Percentiles rank a stretch among this genome's conserved stretches.
Evolutionary conservation across 2,329 filamentous ascomycete species (phyloP).

Genomic region (Annulohypoxylon truncatum): DNA sequence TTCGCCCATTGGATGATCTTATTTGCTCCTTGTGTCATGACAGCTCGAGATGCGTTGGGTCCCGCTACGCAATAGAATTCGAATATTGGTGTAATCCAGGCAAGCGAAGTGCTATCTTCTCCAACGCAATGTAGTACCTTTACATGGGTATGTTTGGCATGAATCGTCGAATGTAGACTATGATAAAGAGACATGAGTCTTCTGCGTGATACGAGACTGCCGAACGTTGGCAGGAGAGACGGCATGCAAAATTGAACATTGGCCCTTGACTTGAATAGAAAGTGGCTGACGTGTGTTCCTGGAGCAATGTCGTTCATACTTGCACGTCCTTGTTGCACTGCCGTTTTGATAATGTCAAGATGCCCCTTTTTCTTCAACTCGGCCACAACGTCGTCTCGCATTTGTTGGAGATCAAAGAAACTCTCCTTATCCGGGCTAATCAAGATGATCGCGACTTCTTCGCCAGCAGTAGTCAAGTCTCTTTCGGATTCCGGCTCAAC

Average conservation of each 20-base stretch:
- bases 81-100: constrained; percentile 91
- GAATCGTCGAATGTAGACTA: constrained; percentile 84
- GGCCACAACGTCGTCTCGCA: constrained; percentile 71
- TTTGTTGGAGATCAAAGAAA: constrained; percentile 87
- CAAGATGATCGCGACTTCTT: constrained; percentile 89
- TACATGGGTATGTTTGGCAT: constrained; percentile 83
- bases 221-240: constrained; percentile 77
- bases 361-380: constrained; percentile 82
- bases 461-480: constrained; percentile 72
- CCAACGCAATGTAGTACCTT: constrained; percentile 86
- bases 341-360: constrained; percentile 78
- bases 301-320: constrained; percentile 80
- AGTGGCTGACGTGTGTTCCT: constrained; percentile 85
- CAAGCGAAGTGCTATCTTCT: constrained; percentile 81
- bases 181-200: constrained; percentile 87
- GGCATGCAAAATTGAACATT: constrained; percentile 98
- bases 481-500: constrained; percentile 55
- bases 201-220: constrained; percentile 67
- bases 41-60: constrained; percentile 71
- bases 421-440: constrained; percentile 94
- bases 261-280: constrained; percentile 91
- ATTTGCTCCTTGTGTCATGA: constrained; percentile 86
- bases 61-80: constrained; percentile 97
- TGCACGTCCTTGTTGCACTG: constrained; percentile 78
- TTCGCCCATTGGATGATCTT: constrained; percentile 92